Percentiles rank a stretch among this genome's conserved stretches.
Evolutionary conservation across 2,329 filamentous ascomycete species (phyloP).

Genomic region (Fusarium robinianum): DNA sequence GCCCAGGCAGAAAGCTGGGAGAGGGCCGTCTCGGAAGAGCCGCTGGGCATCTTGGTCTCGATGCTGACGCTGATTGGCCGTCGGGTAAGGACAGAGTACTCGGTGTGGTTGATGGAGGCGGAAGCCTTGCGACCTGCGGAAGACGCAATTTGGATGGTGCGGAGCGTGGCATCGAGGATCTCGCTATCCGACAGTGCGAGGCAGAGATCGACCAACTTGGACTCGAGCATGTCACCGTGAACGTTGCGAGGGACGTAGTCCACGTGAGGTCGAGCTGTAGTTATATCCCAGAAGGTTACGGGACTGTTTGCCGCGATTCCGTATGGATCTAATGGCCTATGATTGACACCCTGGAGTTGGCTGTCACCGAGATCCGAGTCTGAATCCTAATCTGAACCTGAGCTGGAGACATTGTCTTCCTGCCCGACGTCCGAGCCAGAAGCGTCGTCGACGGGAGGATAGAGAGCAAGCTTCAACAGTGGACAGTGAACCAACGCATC

Average conservation of each 20-base stretch:
- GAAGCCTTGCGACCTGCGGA: background rate
- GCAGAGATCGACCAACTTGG: conserved; percentile 7
- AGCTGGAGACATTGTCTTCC: background rate
- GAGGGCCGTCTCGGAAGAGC: background rate
- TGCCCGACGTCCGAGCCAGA: background rate
- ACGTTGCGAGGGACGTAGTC: background rate
- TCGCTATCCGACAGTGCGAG: conserved; percentile 1
- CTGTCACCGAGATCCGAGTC: background rate
- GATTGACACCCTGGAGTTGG: background rate
- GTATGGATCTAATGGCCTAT: background rate
- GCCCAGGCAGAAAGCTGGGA: conserved; percentile 2
- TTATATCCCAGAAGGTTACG: conserved; percentile 1
- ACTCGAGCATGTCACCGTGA: background rate
- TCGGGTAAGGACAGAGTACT: background rate
- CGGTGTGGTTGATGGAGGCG: background rate
- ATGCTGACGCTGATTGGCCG: conserved; percentile 5
- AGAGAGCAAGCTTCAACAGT: background rate
- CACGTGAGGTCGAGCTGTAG: background rate
- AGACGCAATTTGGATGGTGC: background rate
- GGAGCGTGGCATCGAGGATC: conserved; percentile 1
- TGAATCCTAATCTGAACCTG: background rate
- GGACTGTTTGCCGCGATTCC: conserved; percentile 1
- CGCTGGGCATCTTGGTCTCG: background rate
- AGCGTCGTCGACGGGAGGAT: background rate
- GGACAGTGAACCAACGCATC: conserved; percentile 1